Base-by-base conservation (phyloP, 148 eudicot species). In the Vaccinium vitisidaea region DNA sequence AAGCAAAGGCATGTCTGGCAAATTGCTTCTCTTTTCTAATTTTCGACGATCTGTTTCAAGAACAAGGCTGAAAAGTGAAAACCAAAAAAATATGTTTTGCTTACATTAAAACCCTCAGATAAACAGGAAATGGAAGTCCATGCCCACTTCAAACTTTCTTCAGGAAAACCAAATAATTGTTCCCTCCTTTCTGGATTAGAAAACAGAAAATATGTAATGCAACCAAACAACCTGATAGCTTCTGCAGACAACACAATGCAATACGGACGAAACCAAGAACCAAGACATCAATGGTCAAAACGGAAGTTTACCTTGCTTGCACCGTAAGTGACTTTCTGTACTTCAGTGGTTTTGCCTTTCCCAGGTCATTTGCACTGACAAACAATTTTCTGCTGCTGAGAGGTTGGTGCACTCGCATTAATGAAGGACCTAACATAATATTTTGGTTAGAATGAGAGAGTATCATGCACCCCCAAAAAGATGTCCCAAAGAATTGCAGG, bases 401-500 rank as follows among this genome's bases (percentile, higher is more conserved):
- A 78, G 84, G 77, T 84, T 81, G 89, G 84, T 93, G 89, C 69
- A 85, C 87, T 63, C 69, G 85, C 87, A 87, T 83, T 85, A 89
- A 79, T 80, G 90, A 90, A 49, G 82, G 86, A 46, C 87, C 89
- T 81, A 80, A 56, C 79, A 82, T 71, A 75, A 85, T 49, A 74
- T 19, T 69, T 25, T 12, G 27, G 56, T 18, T 56, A 86, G 32
- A 80, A 49, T 25, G 36, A 83, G 55, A 84, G 56, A 79, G 32
- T 53, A 79, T 49, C 11, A 59, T 48, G 8, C 48, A 18, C 36
- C 70, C 73, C 15, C 1, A 13, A 85, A 80, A 84, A 70, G 39
- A 71, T 15, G 69, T 16, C 46, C 54, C 1, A 55, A 46, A 70
- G 15, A 76, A 83, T 59, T 27, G 80, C 48, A 74, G 39, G 53